Evolutionary conservation across 2,329 filamentous ascomycete genomes (phyloP).

Genomic region (Teratosphaeriaceae sp.): DNA sequence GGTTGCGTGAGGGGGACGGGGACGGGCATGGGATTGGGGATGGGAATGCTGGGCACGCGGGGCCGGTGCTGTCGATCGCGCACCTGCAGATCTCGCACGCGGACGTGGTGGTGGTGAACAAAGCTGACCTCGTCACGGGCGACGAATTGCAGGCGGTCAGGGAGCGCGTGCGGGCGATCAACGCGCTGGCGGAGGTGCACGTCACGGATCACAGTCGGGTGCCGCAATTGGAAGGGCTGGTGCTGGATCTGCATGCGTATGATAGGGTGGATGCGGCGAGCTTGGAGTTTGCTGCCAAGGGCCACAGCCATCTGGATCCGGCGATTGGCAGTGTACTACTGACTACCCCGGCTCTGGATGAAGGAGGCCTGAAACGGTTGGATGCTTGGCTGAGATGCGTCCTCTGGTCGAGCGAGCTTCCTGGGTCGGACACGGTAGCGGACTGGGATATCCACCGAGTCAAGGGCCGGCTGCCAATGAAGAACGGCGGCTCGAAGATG

Average conservation of each 20-base stretch:
- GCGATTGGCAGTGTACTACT: slow-evolving; percentile 81
- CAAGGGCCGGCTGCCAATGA: slow-evolving; percentile 69
- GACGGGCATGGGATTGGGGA: too few relatives aligned
- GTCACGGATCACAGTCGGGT: slow-evolving; percentile 74
- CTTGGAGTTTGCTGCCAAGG: slow-evolving; percentile 65
- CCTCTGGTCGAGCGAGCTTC: slow-evolving; percentile 61
- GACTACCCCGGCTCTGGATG: slow-evolving; percentile 53
- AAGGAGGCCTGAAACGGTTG: slow-evolving; percentile 54
- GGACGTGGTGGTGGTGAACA: slow-evolving; percentile 92
- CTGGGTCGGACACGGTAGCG: slow-evolving; percentile 11
- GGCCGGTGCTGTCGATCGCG: slow-evolving; percentile 77
- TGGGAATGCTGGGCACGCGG: slow-evolving; percentile 44
- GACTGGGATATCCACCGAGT: slow-evolving; percentile 77
- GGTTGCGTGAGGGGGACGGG: too few relatives aligned
- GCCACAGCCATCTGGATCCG: slow-evolving; percentile 85
- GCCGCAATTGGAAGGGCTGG: slow-evolving; percentile 72
- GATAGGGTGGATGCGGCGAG: slow-evolving; percentile 62
- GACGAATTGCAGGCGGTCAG: slow-evolving; percentile 63
- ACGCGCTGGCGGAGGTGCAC: slow-evolving; percentile 78
- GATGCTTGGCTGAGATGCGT: slow-evolving; percentile 78
- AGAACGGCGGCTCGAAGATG: slow-evolving; percentile 62
- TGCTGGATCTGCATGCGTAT: slow-evolving; percentile 90
- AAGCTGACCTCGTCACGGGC: slow-evolving; percentile 71
- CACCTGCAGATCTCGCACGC: slow-evolving; percentile 96
- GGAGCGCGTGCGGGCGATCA: slow-evolving; percentile 73